These are phyloP conservation scores for Trichoderma hamatum DNA, from an alignment of 2,329 filamentous ascomycete genomes.

Conservation along the genomic window DNA sequence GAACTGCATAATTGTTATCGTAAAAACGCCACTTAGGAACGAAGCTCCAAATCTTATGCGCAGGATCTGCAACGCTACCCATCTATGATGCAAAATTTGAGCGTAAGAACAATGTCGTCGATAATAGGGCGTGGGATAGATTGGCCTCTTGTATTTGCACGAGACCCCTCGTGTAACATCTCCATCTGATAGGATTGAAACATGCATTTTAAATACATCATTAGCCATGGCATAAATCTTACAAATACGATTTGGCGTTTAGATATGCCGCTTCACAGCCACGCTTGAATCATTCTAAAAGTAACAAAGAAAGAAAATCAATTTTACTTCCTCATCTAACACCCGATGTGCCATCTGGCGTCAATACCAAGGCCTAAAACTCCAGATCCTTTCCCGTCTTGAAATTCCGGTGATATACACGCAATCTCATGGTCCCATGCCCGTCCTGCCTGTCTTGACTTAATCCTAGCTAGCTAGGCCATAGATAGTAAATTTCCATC, in stretches of 20 bases:
- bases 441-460: constrained; percentile 21
- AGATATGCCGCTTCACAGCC: background rate
- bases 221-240: background rate
- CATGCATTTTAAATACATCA: background rate
- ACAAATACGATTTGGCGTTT: background rate
- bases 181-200: background rate
- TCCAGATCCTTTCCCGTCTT: constrained; percentile 25
- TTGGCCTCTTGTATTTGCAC: background rate
- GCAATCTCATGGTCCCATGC: constrained; percentile 11
- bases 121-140: background rate
- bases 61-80: background rate
- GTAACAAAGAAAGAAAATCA: constrained; percentile 7
- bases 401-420: constrained; percentile 21
- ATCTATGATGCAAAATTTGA: constrained; percentile 1
- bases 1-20: background rate
- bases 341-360: constrained; percentile 9
- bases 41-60: background rate
- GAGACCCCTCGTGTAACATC: background rate
- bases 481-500: constrained; percentile 8
- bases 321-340: constrained; percentile 22
- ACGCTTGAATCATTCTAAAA: background rate
- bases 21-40: constrained; percentile 4
- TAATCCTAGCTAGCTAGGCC: constrained; percentile 6
- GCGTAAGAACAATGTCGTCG: background rate
- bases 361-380: constrained; percentile 25